Percentiles rank a stretch among this genome's conserved stretches.
These are phyloP conservation scores for Xylariomycetidae sp. DNA, from an alignment of 2,329 filamentous ascomycete species.

Conservation along the genomic window DNA sequence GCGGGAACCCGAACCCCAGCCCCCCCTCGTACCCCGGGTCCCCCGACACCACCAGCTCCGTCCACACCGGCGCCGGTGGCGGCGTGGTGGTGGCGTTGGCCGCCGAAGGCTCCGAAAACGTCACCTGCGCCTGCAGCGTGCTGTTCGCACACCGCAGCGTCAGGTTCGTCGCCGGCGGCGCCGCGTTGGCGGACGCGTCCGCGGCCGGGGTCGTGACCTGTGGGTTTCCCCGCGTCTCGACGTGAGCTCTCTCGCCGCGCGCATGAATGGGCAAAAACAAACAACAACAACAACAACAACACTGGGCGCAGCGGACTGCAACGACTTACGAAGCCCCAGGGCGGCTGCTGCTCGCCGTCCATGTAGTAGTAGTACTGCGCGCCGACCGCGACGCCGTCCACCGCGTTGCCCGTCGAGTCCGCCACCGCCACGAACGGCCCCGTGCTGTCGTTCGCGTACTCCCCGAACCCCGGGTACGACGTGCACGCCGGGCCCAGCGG, in stretches of 20 bases:
- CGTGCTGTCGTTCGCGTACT: slow-evolving; percentile 3
- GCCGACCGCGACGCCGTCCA: slow-evolving; percentile 9
- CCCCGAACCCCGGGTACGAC: slow-evolving; percentile 9
- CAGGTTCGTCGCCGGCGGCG: slow-evolving; percentile 6
- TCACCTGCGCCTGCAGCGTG: slow-evolving; percentile 10
- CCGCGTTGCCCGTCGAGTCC: slow-evolving; percentile 8
- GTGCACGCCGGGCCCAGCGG: slow-evolving; percentile 7
- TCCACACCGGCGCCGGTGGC: slow-evolving; percentile 2
- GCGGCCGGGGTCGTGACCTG: slow-evolving; percentile 9
- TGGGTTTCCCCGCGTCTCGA: neutral
- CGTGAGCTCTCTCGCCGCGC: no score
- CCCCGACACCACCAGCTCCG: slow-evolving; percentile 9
- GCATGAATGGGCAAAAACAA: no score
- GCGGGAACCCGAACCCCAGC: slow-evolving; percentile 9
- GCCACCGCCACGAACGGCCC: slow-evolving; percentile 10
- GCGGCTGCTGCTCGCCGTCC: slow-evolving; percentile 5
- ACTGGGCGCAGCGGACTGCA: no score
- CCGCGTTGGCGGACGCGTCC: no score
- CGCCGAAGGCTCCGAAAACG: neutral
- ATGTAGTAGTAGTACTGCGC: slow-evolving; percentile 8
- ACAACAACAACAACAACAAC: no score
- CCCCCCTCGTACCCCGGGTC: slow-evolving; percentile 10
- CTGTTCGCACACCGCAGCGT: slow-evolving; percentile 10
- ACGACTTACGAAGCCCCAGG: slow-evolving; percentile 12
- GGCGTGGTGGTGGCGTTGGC: no score